Conservation (phyloP, 2,329 filamentous ascomycete species). For the Thermothelomyces thermophilus region DNA sequence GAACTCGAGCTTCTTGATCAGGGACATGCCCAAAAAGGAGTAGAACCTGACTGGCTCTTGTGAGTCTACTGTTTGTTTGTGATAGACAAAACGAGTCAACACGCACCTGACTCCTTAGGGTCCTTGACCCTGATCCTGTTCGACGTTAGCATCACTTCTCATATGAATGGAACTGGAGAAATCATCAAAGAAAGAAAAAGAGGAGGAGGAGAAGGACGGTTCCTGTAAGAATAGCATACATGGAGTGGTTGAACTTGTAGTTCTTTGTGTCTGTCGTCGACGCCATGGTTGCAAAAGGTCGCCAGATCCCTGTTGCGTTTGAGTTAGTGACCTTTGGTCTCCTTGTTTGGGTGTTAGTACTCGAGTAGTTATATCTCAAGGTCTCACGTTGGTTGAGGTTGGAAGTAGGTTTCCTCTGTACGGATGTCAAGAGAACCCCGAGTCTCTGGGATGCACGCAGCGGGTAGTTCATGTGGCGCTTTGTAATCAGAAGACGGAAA, state of each 20-base stretch:
- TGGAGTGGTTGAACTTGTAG: conserved; percentile 86
- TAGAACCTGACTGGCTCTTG: conserved; percentile 71
- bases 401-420: conserved; percentile 7
- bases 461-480: conserved; percentile 17
- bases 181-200: background rate
- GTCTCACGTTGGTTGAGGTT: background rate
- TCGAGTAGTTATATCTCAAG: no score
- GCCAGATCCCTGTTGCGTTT: background rate
- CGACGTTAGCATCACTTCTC: background rate
- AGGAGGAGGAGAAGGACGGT: background rate
- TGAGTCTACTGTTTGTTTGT: background rate
- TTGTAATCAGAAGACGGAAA: conserved; percentile 3
- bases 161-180: no score
- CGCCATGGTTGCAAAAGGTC: conserved; percentile 47
- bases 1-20: conserved; percentile 73
- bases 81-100: background rate
- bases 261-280: conserved; percentile 64
- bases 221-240: no score
- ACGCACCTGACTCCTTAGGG: conserved; percentile 66
- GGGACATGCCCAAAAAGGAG: conserved; percentile 80
- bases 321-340: background rate
- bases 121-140: conserved; percentile 88
- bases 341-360: no score
- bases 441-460: conserved; percentile 18
- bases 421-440: conserved; percentile 10